Percentiles rank a stretch among this genome's conserved stretches.
phyloP scores from a whole-genome alignment of 2,329 filamentous ascomycete genomes.

The Cyclaneusma minus region DNA sequence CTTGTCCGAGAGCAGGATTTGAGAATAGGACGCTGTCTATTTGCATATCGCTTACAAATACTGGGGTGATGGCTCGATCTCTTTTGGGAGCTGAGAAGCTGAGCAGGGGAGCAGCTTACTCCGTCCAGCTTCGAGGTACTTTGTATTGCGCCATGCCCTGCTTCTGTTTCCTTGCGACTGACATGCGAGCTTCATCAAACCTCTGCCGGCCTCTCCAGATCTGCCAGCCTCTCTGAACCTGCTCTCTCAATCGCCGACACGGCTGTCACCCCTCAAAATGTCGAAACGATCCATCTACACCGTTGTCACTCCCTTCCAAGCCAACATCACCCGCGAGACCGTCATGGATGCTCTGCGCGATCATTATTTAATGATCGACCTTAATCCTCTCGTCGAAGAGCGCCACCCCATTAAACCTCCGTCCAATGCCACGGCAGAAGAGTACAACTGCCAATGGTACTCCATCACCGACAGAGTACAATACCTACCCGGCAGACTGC shows the following conservation, averaged over 20 bases:
- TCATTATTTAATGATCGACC: constrained; percentile 71
- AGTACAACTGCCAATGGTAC: constrained; percentile 64
- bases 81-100: no score
- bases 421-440: constrained; percentile 49
- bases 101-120: no score
- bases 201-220: no score
- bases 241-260: constrained; percentile 5
- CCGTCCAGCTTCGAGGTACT: no score
- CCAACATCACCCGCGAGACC: constrained; percentile 49
- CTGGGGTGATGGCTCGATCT: no score
- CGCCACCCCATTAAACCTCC: constrained; percentile 55
- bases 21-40: no score
- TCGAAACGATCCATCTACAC: constrained; percentile 59
- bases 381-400: constrained; percentile 70
- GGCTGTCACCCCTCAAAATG: constrained; percentile 29
- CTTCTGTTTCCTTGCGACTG: no score
- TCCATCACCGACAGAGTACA: constrained; percentile 61
- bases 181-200: no score
- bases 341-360: constrained; percentile 63
- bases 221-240: no score
- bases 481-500: constrained; percentile 51
- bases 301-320: constrained; percentile 62
- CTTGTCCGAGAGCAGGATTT: no score
- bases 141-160: no score
- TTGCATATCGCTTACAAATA: no score